Base-by-base conservation (phyloP, 768 basidiomycete species). In the Leucocoprinus sp. region DNA sequence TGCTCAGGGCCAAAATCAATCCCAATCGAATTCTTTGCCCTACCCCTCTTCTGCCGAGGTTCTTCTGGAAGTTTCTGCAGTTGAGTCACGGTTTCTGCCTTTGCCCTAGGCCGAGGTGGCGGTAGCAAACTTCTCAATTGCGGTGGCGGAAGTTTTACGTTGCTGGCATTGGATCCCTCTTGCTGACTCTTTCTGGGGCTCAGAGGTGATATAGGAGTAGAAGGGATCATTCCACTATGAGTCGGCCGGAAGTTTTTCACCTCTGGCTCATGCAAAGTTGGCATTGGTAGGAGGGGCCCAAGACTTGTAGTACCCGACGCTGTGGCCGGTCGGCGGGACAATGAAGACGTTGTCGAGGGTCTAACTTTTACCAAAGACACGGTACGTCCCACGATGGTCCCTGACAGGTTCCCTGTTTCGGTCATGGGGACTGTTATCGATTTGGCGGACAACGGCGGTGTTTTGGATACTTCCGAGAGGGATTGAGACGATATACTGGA, bases 51-150 rank as follows among this genome's bases (percentile, higher is more conserved):
- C 5, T 18, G 24, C 17, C 31, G 31, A 31, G 11, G 4, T 14
- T 31, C 31, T n/a, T 11, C 7, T 36, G 26, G 8, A 27, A 7
- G 36, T 22, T 17, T 14, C 6, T 31, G 22, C 22, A 8, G 49
- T 45, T 31, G 38, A 7, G 55, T 23, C 59, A 49, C 47, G 48
- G 57, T 45, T 17, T 60, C 54, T n/a, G 61, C 57, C 43, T 64
- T 60, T 26, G 55, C 56, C 21, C 64, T 60, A 14, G 58, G 63
- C 39, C 79, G 70, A 14, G 79, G 80, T 4, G 80, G 78, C 8
- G 77, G 79, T 1, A 78, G 76, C 8, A 82, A 61, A 52, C 66
- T 71, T 39, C 56, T 70, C 43, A 64, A 50, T 19, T 52, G 46
- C 15, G 55, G 58, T 37, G 59, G 50, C 22, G 61, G 58, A 42